Conservation (phyloP, 208 protist genomes). For the Giardia muris region DNA sequence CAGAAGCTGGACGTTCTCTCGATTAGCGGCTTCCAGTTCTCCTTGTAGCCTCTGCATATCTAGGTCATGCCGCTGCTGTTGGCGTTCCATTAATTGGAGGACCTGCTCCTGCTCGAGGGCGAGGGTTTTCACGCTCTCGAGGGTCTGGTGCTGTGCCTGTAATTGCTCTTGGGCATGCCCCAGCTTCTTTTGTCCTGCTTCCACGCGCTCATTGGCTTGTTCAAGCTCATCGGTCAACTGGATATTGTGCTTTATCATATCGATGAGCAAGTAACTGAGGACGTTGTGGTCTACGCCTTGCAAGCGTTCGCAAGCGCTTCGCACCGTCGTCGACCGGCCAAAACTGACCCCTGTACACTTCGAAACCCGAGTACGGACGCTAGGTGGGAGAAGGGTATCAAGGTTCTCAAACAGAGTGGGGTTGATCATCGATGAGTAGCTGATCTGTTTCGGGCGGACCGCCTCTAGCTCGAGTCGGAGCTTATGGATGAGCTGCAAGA, state of each 20-base stretch:
- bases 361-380: too few species aligned
- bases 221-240: neutral
- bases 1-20: neutral
- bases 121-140: neutral
- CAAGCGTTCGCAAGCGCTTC: too few species aligned
- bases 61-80: neutral
- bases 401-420: too few species aligned
- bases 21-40: neutral
- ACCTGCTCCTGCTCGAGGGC: neutral
- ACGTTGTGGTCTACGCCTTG: neutral
- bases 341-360: too few species aligned
- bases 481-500: too few species aligned
- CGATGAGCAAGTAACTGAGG: neutral
- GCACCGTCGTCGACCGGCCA: too few species aligned
- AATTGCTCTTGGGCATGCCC: neutral
- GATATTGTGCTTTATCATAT: neutral
- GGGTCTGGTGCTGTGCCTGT: neutral
- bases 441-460: too few species aligned
- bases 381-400: too few species aligned
- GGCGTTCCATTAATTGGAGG: neutral
- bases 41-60: too few species aligned
- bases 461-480: too few species aligned
- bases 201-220: neutral
- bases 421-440: too few species aligned
- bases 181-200: too few species aligned